Base-by-base conservation (phyloP, 768 basidiomycete species). In the Boletus subparvulus region DNA sequence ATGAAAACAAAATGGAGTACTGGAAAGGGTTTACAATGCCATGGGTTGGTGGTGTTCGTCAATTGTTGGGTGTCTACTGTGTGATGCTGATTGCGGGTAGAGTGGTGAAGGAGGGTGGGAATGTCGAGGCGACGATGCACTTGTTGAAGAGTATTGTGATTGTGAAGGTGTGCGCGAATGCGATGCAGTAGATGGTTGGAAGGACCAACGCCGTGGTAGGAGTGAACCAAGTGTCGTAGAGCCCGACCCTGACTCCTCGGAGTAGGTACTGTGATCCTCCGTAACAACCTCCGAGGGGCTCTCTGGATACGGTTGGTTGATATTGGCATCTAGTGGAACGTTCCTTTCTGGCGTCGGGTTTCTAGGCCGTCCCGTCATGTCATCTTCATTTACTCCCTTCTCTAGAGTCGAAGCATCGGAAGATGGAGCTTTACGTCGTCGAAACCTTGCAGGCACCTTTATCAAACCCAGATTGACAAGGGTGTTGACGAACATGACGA, bases 401-500 rank as follows among this genome's bases (percentile, higher is more conserved):
- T 76, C 76, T 17, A 70, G 37, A 21, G 54, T 56, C 11, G 67
- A 69, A 40, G 4, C 47, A 55, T 65, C 61, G 13, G 62, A 54
- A 42, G 50, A 8, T 26, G 47, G 43, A 33, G 48, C 32, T 30
- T 60, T 48, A 17, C 51, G 60, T 35, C 62, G 67, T 50, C 62
- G 68, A 19, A 57, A 51, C 28, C 54, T 52, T 46, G 58, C 52
- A 50, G 56, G 57, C n/a, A 63, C 54, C 21, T 69, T 70, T 11
- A 65, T 58, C 44, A 80, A 54, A 32, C 75, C 73, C 51, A 76
- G 65, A 62, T 88, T 82, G 71, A 84, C 73, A 43, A 84, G 61
- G 43, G 85, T 73, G 65, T 91, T 92, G 65, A 87, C 61, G 67
- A 90, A 81, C 65, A 90, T 77, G 53, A 92, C 72, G 45, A 94